Conservation (phyloP, 2,329 filamentous ascomycete species). For the Sclerotinia spermophila region DNA sequence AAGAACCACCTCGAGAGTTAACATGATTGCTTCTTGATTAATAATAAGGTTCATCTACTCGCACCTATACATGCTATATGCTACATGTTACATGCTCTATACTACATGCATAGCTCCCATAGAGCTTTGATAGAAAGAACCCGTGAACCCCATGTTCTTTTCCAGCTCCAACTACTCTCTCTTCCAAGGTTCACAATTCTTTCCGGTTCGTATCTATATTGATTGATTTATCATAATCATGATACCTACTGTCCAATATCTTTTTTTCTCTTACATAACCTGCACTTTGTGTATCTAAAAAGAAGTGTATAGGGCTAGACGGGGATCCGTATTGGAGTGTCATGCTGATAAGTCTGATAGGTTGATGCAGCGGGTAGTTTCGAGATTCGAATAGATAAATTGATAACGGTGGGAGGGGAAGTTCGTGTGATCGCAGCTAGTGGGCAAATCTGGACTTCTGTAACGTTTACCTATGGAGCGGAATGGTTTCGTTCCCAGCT, state of each 20-base stretch:
- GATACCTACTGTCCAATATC: neutral
- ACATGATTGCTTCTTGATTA: slow-evolving; percentile 10
- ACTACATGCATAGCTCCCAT: no score
- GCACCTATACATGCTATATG: neutral
- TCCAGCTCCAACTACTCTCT: neutral
- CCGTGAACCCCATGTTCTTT: neutral
- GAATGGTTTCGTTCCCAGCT: neutral
- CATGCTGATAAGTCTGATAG: slow-evolving; percentile 19
- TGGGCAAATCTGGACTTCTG: neutral
- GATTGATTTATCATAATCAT: neutral
- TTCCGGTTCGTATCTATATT: neutral
- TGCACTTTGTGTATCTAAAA: slow-evolving; percentile 10
- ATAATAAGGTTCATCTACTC: slow-evolving; percentile 4
- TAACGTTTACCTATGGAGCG: slow-evolving; percentile 1
- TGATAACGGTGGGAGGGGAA: slow-evolving; percentile 19
- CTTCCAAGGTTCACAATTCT: neutral
- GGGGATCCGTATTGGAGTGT: slow-evolving; percentile 10
- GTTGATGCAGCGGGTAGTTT: neutral
- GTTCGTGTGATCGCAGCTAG: slow-evolving; percentile 13
- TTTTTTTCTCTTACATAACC: slow-evolving; percentile 15
- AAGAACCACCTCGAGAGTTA: neutral
- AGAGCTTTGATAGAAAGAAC: neutral
- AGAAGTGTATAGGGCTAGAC: slow-evolving; percentile 14
- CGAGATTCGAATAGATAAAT: slow-evolving; percentile 10
- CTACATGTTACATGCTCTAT: neutral